Evolutionary conservation across 2,329 filamentous ascomycete species (phyloP), one percentile per base, ranked within the genome.

Genomic region (Fusarium burgessii): DNA sequence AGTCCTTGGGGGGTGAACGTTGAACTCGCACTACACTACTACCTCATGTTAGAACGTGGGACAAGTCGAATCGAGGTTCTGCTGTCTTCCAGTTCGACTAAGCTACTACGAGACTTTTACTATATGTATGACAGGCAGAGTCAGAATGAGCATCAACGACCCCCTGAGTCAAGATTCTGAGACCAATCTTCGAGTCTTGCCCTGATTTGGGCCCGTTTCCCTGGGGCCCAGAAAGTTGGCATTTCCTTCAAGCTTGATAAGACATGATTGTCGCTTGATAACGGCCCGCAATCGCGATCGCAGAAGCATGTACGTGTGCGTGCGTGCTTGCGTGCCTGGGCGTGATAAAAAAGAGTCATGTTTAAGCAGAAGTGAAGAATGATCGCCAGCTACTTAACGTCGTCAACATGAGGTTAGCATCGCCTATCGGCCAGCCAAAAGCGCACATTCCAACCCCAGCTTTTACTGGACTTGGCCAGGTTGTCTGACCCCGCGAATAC

Each of bases 331-430:
- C n/a, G 47, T 25, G 41, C 50, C 45, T 27, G 23, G 49, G 23
- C 29, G 47, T 42, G 63, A 65, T 51, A 66, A 62, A 51, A 51
- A 58, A 36, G 27, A 56, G 47, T 43, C 29, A 58, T 40, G 42
- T 50, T 62, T 25, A 36, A 41, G 45, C 17, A 38, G 47, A 47
- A 36, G 49, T 18, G 23, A 45, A 52, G 38, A 62, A 23, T 40
- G 64, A 72, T 71, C 59, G 60, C 49, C 69, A 46, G 27, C 38
- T n/a, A 18, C 58, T 72, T 71, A 64, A 72, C 68, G 68, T 71
- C 64, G 59, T 56, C 45, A 43, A 66, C 33, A n/a, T 62, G 59
- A 46, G 47, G 60, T 40, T 66, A 40, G 29, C 52, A 65, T 61
- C 45, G 43, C 20, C 47, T 61, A 70, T 72, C 65, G 52, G 50